These are phyloP conservation scores for Fusarium heterosporum DNA, from an alignment of 2,329 filamentous ascomycete species.

Conservation along the genomic window DNA sequence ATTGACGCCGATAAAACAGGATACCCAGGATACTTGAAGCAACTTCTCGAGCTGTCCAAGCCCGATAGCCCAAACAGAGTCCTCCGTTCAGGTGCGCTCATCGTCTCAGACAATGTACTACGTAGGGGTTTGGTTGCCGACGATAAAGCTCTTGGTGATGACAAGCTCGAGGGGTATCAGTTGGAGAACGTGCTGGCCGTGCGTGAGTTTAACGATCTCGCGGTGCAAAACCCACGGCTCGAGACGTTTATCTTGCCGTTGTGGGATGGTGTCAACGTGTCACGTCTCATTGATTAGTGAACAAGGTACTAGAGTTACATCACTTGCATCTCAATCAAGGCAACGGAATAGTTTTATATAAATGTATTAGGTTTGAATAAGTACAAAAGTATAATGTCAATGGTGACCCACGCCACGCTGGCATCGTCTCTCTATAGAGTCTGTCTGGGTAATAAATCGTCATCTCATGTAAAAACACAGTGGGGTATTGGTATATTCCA, in stretches of 20 bases:
- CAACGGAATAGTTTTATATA: neutral
- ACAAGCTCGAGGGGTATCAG: conserved; percentile 34
- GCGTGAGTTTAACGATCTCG: conserved; percentile 52
- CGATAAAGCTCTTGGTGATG: conserved; percentile 39
- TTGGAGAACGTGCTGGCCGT: conserved; percentile 46
- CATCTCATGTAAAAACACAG: conserved; percentile 27
- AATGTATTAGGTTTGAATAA: conserved; percentile 16
- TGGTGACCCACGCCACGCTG: conserved; percentile 2
- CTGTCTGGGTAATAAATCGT: conserved; percentile 22
- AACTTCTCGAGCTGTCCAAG: conserved; percentile 58
- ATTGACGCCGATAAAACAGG: conserved; percentile 66
- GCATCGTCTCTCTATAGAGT: conserved; percentile 21
- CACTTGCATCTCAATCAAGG: neutral
- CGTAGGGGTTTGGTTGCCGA: conserved; percentile 61
- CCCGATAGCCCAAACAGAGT: conserved; percentile 55
- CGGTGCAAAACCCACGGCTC: conserved; percentile 51
- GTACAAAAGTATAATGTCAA: conserved; percentile 5
- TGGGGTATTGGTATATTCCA: conserved; percentile 19
- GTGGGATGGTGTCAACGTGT: conserved; percentile 58
- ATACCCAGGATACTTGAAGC: conserved; percentile 61
- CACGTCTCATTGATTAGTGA: conserved; percentile 54
- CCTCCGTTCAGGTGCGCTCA: conserved; percentile 61
- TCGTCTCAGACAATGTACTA: conserved; percentile 67
- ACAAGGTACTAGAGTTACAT: neutral
- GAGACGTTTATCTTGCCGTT: conserved; percentile 57